Conservation (phyloP, 2,329 filamentous ascomycete genomes). For the Colletotrichum karsti region DNA sequence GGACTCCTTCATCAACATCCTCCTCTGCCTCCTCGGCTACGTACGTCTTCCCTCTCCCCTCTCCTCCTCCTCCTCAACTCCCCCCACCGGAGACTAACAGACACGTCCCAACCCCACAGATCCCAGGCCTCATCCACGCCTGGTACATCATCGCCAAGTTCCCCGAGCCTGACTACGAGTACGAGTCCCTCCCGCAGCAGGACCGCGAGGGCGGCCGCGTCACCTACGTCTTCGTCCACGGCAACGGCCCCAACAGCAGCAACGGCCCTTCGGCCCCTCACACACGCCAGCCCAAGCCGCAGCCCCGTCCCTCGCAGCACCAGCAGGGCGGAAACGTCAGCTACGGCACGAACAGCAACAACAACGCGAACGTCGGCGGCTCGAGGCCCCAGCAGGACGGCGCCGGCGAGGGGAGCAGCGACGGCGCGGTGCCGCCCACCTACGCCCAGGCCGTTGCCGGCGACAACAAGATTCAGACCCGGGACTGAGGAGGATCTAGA, state of each 20-base stretch:
- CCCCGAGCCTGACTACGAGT: slow-evolving; percentile 78
- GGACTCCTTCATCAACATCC: slow-evolving; percentile 94
- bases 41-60: slow-evolving; percentile 42
- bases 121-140: slow-evolving; percentile 91
- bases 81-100: slow-evolving; percentile 9
- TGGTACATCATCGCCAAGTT: slow-evolving; percentile 98
- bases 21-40: slow-evolving; percentile 81
- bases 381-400: slow-evolving; percentile 39
- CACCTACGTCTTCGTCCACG: slow-evolving; percentile 81
- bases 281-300: slow-evolving; percentile 40
- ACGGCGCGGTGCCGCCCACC: slow-evolving; percentile 73
- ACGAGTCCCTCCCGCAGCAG: slow-evolving; percentile 68
- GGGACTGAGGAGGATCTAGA: slow-evolving; percentile 52
- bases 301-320: slow-evolving; percentile 39
- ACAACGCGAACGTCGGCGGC: slow-evolving; percentile 36
- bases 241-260: slow-evolving; percentile 41
- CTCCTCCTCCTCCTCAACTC: slow-evolving; percentile 43
- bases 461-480: slow-evolving; percentile 87
- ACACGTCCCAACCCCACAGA: slow-evolving; percentile 41
- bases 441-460: slow-evolving; percentile 87
- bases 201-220: slow-evolving; percentile 67
- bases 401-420: slow-evolving; percentile 53
- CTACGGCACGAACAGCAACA: slow-evolving; percentile 53
- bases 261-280: slow-evolving; percentile 34
- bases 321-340: slow-evolving; percentile 44